These are phyloP conservation scores for Hypsizygus marmoreus DNA, from an alignment of 768 basidiomycete genomes.

Conservation along the genomic window DNA sequence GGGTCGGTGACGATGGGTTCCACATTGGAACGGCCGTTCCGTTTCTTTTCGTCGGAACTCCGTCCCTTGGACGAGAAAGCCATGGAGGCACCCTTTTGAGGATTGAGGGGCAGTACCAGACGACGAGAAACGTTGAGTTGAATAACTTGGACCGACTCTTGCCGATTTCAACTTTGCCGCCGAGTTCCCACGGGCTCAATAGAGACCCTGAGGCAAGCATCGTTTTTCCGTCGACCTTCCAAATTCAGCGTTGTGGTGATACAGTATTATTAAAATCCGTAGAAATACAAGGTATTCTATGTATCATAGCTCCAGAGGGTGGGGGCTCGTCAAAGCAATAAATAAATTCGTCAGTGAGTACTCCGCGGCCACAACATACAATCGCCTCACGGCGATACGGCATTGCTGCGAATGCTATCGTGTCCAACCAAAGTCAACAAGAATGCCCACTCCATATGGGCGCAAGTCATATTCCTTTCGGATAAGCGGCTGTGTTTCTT, in stretches of 20 bases:
- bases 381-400: too few relatives aligned
- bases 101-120: conserved; percentile 1
- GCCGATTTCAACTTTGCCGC: conserved; percentile 19
- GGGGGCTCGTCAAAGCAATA: too few relatives aligned
- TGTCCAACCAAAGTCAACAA: conserved; percentile 78
- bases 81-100: conserved; percentile 28
- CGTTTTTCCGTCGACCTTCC: too few relatives aligned
- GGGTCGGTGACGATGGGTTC: conserved; percentile 38
- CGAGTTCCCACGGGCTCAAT: conserved; percentile 22
- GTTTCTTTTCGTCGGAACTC: conserved; percentile 34
- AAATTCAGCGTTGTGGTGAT: too few relatives aligned
- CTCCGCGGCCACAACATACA: too few relatives aligned
- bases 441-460: conserved; percentile 68
- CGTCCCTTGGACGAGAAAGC: conserved; percentile 36
- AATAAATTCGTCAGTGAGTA: too few relatives aligned
- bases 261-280: conserved; percentile 17
- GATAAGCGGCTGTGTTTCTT: conserved; percentile 27
- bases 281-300: conserved; percentile 21
- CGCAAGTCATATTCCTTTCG: conserved; percentile 71
- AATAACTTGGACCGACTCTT: conserved; percentile 19
- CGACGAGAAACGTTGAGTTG: conserved; percentile 8
- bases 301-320: conserved; percentile 16
- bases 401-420: conserved; percentile 14
- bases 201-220: too few relatives aligned
- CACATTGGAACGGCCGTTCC: conserved; percentile 39